phyloP scores from a whole-genome alignment of 768 basidiomycete species.

The Collybiopsis confluens region DNA sequence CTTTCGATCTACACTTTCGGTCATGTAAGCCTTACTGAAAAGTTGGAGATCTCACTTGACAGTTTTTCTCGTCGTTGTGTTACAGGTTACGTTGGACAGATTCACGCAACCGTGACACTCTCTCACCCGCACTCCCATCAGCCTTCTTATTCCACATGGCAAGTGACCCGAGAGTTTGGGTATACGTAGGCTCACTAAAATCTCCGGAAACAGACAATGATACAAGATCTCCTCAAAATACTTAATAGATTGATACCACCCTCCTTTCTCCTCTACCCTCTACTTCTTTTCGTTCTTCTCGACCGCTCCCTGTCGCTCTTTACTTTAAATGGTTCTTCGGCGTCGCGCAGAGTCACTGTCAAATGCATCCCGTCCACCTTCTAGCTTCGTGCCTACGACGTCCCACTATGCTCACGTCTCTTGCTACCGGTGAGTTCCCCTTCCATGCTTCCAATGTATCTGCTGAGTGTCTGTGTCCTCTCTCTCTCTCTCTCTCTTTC shows the following conservation, averaged over 20 bases:
- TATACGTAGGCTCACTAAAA: not conserved
- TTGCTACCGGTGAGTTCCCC: constrained; percentile 40
- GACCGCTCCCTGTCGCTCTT: not conserved
- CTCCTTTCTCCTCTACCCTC: not conserved
- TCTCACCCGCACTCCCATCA: not conserved
- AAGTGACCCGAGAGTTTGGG: not conserved
- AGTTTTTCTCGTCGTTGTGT: too few relatives aligned
- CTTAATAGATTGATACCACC: constrained; percentile 2
- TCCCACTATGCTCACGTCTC: constrained; percentile 41
- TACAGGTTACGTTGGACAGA: too few relatives aligned
- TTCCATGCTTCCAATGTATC: too few relatives aligned
- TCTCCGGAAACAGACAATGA: too few relatives aligned
- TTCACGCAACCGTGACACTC: not conserved
- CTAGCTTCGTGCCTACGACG: constrained; percentile 30
- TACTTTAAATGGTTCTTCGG: constrained; percentile 22
- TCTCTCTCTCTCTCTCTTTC: not conserved
- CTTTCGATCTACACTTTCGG: too few relatives aligned
- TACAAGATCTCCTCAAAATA: too few relatives aligned
- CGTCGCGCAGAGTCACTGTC: constrained; percentile 24
- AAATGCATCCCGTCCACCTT: constrained; percentile 21
- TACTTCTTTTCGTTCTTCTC: not conserved
- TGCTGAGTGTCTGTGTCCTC: not conserved
- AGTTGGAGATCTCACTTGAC: too few relatives aligned
- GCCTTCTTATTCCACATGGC: not conserved
- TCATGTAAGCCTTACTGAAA: too few relatives aligned